Evolutionary conservation across 108 stramenopile species (phyloP), one percentile per base, ranked within the genome.

Genomic region (Skeletonema marinoi): DNA sequence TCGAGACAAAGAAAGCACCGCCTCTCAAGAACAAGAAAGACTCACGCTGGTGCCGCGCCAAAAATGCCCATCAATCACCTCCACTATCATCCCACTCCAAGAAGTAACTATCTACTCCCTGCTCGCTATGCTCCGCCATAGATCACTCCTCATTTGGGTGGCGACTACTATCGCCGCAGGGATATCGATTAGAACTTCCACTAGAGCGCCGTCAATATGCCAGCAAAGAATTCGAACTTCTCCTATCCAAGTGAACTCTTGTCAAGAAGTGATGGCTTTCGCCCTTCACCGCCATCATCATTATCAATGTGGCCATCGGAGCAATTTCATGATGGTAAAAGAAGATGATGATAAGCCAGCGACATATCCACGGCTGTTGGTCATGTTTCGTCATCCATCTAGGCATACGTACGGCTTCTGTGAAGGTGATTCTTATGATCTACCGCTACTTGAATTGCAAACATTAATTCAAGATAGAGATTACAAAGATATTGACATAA

Each of bases 361-460:
- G 21, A 61, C 78, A 17, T 73, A 68, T 7, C 80, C 80, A 14
- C 69, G 58, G 11, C 80, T 74, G 35, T 48, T 81, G 65, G 74
- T 81, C 11, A 65, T 81, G 32, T 81, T 81, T 50, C 80, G 80
- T 50, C 38, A 70, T 17, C 80, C 80, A 16, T 81, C 80, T 1
- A 74, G 80, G 19, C 80, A 81, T 32, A 81, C 80, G 5, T 81
- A 81, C 19, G 80, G 80, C 39, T 81, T 38, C 42, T 17, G 19
- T n/a, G 41, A 60, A 3, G 38, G n/a, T 14, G 16, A 60, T 7
- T 14, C 29, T 16, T 71, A 81, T 56, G 73, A 75, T 73, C 60
- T 79, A 58, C 78, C 78, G 36, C 65, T 21, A 21, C 58, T 79
- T 41, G 78, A 79, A 39, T 61, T 79, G 32, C 64, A 71, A 2